Evolutionary conservation across 106 monocot genomes (phyloP).

Genomic region (Amphibolis antarctica): DNA sequence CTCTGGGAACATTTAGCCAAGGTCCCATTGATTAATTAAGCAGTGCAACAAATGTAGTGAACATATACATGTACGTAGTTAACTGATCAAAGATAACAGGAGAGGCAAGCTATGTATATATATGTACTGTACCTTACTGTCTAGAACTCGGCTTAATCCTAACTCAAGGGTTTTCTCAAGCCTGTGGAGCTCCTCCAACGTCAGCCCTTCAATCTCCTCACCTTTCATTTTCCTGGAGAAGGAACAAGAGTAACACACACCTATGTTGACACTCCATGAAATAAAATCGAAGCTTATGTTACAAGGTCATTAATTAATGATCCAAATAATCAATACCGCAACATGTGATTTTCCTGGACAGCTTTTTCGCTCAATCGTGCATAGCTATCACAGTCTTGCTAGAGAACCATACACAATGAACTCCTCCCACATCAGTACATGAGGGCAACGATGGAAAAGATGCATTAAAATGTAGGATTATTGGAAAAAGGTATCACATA

Average conservation of each 20-base stretch:
- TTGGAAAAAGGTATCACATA: no score
- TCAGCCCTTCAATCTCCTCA: not conserved
- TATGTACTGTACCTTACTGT: not conserved
- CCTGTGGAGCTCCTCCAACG: not conserved
- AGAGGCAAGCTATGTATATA: no score
- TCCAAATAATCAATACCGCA: not conserved
- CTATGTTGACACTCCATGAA: no score
- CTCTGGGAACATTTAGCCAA: no score
- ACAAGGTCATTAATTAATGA: not conserved
- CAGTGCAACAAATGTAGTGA: no score
- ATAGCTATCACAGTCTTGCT: not conserved
- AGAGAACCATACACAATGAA: not conserved
- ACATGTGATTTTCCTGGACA: not conserved
- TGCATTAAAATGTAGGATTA: no score
- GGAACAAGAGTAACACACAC: no score
- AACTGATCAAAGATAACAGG: no score
- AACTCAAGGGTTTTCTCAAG: not conserved
- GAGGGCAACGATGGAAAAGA: no score
- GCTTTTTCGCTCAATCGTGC: not conserved
- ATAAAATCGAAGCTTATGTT: not conserved
- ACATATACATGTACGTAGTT: no score
- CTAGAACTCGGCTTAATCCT: not conserved
- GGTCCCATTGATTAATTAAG: no score
- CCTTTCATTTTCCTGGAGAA: not conserved
- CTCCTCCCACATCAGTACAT: no score